These are phyloP conservation scores for Picea glauca DNA, from an alignment of 75 land plant species.

Conservation along the genomic window DNA sequence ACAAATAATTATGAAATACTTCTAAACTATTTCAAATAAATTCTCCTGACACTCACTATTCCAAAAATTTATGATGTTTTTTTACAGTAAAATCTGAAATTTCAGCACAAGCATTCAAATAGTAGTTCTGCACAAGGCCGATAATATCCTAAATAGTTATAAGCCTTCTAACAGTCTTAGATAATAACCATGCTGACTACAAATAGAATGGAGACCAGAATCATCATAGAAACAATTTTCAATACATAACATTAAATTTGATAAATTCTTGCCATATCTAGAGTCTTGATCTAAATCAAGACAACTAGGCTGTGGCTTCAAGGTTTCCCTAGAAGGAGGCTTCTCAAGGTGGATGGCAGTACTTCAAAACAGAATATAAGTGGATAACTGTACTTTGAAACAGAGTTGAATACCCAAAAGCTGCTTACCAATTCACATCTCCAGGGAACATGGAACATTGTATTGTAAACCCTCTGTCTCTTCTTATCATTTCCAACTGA, in stretches of 20 bases:
- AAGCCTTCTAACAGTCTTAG: neutral
- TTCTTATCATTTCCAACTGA: constrained; percentile 79
- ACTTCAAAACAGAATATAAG: too few relatives aligned
- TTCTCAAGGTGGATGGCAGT: neutral
- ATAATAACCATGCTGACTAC: neutral
- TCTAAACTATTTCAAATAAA: neutral
- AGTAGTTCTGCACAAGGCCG: neutral
- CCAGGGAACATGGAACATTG: constrained; percentile 97
- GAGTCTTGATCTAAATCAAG: neutral
- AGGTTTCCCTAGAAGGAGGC: neutral
- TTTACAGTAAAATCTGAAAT: neutral
- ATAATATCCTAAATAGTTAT: neutral
- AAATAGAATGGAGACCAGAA: neutral
- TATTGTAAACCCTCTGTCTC: constrained; percentile 91
- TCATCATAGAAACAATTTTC: neutral
- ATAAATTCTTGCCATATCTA: neutral
- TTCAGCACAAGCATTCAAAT: neutral
- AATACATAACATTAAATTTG: constrained; percentile 2
- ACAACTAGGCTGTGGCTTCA: neutral
- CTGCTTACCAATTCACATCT: constrained; percentile 87
- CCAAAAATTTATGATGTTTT: neutral
- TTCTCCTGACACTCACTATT: neutral
- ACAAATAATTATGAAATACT: neutral
- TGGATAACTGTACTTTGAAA: too few relatives aligned
- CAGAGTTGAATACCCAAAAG: too few relatives aligned